Evolutionary conservation across 192 early-diverging fungal species (phyloP), one percentile per base, ranked within the genome.

Genomic region (Podila horticola): DNA sequence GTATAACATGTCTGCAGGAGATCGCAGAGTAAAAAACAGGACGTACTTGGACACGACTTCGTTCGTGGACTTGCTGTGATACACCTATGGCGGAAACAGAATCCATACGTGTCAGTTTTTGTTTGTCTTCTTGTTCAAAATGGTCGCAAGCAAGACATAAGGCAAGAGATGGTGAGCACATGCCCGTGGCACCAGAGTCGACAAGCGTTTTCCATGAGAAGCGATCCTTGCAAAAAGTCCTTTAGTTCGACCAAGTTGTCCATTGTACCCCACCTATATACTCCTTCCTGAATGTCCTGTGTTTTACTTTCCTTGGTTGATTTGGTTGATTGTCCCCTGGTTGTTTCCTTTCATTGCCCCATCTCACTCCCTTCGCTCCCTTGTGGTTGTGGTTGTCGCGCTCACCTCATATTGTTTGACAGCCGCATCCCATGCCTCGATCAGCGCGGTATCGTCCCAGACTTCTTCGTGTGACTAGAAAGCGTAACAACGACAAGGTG

Each of bases 371-470:
- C n/a, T n/a, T n/a, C n/a, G n/a, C n/a, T n/a, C n/a, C n/a, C n/a
- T n/a, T n/a, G n/a, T n/a, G n/a, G n/a, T n/a, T n/a, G n/a, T n/a
- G n/a, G n/a, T n/a, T 1, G 52, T 55, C 8, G 9, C 24, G 52
- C 52, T 55, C 74, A 83, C 71, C 74, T 88, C 88, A 66, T 90
- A 92, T 55, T 88, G 85, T 26, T 82, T 85, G 11, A 91, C 83
- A 9, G 90, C 87, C 59, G 62, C 70, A 41, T 92, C 90, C 91
- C 91, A 92, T 2, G 89, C 88, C 24, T 82, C 86, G 57, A 92
- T 87, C 41, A 92, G 82, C 26, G 84, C 88, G 10, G 73, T 79
- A 58, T 92, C 91, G 31, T 92, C 89, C 91, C 91, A 92, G 0
- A 82, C 75, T n/a, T 86, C 85, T 2, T 58, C 71, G 52, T 84